Percentiles rank a stretch among this genome's conserved stretches.
phyloP scores from a whole-genome alignment of 2,329 filamentous ascomycete species.

The Penicillium sp. region DNA sequence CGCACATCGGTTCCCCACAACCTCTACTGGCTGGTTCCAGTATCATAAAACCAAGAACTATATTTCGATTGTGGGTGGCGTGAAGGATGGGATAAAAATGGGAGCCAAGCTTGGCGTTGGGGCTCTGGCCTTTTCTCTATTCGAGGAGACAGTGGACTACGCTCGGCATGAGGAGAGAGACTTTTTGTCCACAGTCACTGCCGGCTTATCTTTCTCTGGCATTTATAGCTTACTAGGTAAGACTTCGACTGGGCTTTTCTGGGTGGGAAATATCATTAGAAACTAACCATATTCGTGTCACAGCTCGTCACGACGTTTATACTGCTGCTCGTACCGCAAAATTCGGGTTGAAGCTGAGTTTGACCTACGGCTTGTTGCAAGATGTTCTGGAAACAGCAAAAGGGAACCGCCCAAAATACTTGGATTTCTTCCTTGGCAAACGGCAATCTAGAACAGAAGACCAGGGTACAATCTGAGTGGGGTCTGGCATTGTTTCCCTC shows the following conservation, averaged over 20 bases:
- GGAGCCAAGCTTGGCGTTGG: slow-evolving; percentile 69
- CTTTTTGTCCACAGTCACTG: slow-evolving; percentile 75
- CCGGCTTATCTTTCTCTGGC: slow-evolving; percentile 80
- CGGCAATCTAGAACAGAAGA: slow-evolving; percentile 27
- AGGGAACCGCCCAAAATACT: slow-evolving; percentile 72
- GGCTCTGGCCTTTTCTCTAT: slow-evolving; percentile 71
- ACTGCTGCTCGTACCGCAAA: slow-evolving; percentile 76
- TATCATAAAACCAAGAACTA: slow-evolving; percentile 99
- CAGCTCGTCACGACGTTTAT: slow-evolving; percentile 76
- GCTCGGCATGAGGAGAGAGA: slow-evolving; percentile 61
- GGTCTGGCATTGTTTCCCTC: neutral
- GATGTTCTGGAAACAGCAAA: slow-evolving; percentile 68
- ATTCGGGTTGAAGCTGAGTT: slow-evolving; percentile 73
- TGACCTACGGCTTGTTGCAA: slow-evolving; percentile 78
- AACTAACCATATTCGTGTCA: slow-evolving; percentile 14
- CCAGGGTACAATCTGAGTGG: slow-evolving; percentile 19
- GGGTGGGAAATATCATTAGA: neutral
- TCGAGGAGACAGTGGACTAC: slow-evolving; percentile 84
- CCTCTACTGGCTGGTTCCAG: slow-evolving; percentile 89
- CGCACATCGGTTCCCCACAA: slow-evolving; percentile 83
- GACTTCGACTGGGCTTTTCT: slow-evolving; percentile 26
- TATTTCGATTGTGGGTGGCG: slow-evolving; percentile 71
- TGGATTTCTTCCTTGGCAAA: slow-evolving; percentile 63
- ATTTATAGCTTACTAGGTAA: slow-evolving; percentile 83
- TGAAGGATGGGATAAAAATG: slow-evolving; percentile 76